phyloP scores from a whole-genome alignment of 495 filamentous ascomycete genomes.

The Daldinia caldariorum region DNA sequence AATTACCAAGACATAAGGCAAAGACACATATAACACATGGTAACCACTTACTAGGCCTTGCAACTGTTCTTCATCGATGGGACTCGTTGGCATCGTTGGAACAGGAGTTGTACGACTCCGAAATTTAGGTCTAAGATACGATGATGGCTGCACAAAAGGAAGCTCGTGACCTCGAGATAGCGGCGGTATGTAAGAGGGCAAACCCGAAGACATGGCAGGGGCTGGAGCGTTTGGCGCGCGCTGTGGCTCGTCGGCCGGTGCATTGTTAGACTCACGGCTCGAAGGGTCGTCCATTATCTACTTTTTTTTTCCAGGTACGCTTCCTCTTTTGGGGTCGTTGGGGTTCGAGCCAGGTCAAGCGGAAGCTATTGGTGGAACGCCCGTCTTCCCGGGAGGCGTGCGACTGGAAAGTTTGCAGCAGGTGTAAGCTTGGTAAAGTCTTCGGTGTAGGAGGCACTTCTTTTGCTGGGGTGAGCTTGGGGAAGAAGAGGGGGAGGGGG shows the following conservation, averaged over 20 bases:
- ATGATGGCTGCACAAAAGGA: conserved; percentile 79
- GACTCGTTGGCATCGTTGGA: conserved; percentile 69
- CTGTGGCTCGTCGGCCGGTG: conserved; percentile 43
- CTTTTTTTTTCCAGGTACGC: conserved; percentile 2
- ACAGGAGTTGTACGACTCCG: conserved; percentile 55
- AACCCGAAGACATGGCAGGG: conserved; percentile 41
- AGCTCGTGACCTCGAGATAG: conserved; percentile 60
- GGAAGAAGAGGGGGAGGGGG: conserved; percentile 34
- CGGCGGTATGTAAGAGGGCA: conserved; percentile 38
- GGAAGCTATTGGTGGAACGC: conserved; percentile 39
- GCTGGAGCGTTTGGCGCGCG: conserved; percentile 40
- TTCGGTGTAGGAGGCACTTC: conserved; percentile 28
- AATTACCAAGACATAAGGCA: conserved; percentile 8
- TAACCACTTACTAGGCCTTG: conserved; percentile 80
- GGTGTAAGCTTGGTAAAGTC: conserved; percentile 36
- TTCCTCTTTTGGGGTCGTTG: conserved; percentile 24
- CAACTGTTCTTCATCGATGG: conserved; percentile 89
- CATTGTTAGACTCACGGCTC: conserved; percentile 35
- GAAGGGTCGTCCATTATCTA: conserved; percentile 40
- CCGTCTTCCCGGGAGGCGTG: conserved; percentile 35
- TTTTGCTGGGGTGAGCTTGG: conserved; percentile 2
- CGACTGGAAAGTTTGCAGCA: conserved; percentile 28
- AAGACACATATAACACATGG: conserved; percentile 4
- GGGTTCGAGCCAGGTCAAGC: conserved; percentile 10
- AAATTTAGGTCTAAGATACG: conserved; percentile 79